Evolutionary conservation across 306 rosid genomes (phyloP), one percentile per base, ranked within the genome.

Genomic region (Lotus japonicus): DNA sequence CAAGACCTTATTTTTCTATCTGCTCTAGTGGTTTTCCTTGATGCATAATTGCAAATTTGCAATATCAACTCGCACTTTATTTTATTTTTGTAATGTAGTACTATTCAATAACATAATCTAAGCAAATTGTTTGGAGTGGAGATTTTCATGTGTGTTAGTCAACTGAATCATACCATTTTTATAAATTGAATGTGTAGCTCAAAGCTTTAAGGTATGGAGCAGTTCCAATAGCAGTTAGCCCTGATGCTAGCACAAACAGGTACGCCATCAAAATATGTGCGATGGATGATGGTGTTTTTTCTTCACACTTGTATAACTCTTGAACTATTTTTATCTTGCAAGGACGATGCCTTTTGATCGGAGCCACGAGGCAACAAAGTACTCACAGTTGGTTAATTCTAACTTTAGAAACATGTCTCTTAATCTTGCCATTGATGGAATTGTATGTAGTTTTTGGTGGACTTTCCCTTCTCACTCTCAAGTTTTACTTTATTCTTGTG

Each of bases 161-260:
- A 55, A 54, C 64, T 62, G 7, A 18, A 50, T 67, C 9, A 55
- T 62, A 28, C 50, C 1, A 11, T 10, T 64, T 19, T 33, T 57
- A 12, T 50, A 4, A 62, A 71, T 44, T 68, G 48, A 54, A 68
- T 76, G 65, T 82, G 80, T 66, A 89, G 98, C 80, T 84, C 57
- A 87, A 85, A 78, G 92, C 92, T 58, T 67, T 92, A 71, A 89
- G 78, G 70, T 92, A 92, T 75, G 96, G 96, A 84, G 87, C 98
- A 53, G 86, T 85, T 66, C 96, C 96, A 63, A 74, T 92, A 61
- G 79, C 74, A 49, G 14, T 85, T 64, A 28, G 57, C 79, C 19
- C 60, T 72, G 59, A 58, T 58, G 71, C 83, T 54, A 36, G 42
- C 63, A 41, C 58, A 63, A 71, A 66, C 72, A 68, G 96, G 96